Conservation (phyloP, 345 rosid genomes). For the Melaleuca quinquenervia region DNA sequence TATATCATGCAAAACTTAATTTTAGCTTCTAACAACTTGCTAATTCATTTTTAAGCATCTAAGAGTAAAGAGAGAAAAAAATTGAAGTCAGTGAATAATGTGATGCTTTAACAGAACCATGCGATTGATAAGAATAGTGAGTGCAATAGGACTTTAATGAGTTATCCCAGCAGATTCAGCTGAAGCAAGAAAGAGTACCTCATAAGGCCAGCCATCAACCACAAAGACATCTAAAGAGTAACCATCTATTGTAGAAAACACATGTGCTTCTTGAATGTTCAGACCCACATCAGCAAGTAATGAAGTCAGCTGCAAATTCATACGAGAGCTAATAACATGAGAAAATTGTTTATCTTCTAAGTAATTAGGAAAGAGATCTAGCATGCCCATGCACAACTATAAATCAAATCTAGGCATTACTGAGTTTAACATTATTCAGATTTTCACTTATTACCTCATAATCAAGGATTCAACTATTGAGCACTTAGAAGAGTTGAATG, state of each 20-base stretch:
- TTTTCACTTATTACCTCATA: background rate
- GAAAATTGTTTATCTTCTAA: background rate
- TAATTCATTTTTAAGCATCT: background rate
- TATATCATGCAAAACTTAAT: background rate
- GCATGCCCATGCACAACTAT: background rate
- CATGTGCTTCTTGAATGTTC: constrained; percentile 75
- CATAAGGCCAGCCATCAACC: constrained; percentile 47
- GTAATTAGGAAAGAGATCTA: background rate
- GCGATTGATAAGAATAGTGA: background rate
- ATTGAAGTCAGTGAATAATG: background rate
- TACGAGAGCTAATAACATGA: background rate
- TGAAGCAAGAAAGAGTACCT: constrained; percentile 22
- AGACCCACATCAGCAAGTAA: constrained; percentile 52
- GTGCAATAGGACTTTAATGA: background rate
- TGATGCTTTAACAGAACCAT: background rate
- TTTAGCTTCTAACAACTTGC: background rate
- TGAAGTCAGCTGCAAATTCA: constrained; percentile 46
- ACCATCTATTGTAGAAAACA: constrained; percentile 57
- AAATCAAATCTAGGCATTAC: background rate
- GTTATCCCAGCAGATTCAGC: background rate
- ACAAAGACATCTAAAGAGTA: constrained; percentile 70
- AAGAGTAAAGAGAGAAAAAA: background rate
- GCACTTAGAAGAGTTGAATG: background rate
- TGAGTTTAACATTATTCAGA: background rate
- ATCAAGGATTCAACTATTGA: background rate